Evolutionary conservation across 1,284 basidiomycete species (phyloP), one percentile per base, ranked within the genome.

Genomic region (Tremellales sp.): DNA sequence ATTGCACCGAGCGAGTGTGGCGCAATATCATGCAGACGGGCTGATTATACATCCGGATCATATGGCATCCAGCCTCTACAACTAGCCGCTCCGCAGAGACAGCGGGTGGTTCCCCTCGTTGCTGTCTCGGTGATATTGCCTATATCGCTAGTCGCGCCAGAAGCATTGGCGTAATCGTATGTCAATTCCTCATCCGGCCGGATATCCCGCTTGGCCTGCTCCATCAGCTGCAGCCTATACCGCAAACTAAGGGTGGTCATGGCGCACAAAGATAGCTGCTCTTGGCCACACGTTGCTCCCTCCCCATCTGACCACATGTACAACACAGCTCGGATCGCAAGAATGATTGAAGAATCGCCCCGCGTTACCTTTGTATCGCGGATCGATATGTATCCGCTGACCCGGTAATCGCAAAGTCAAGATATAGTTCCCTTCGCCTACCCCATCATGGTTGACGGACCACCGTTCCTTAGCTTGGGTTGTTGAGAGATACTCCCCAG

Each of bases 61-160:
- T 59, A 64, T 11, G 64, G 64, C 61, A 67, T 67, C 50, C 51
- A 64, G 3, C 61, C 62, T 53, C 62, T 50, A 57, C 64, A 67
- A 4, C 21, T 42, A 2, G 26, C 15, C 1, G 56, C 25, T 2
- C 55, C 59, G 29, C 64, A 67, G 12, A 58, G 36, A 52, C 64
- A 67, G 21, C 31, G 53, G 3, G 54, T 61, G 36, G 29, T 10
- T 33, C 10, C 29, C 46, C 29, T 19, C 33, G 29, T 10, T 33
- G 29, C 8, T 10, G 8, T 33, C n/a, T 33, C 29, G 29, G n/a
- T 10, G n/a, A n/a, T 10, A 33, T 10, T 33, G 29, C n/a, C 29
- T 8, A n/a, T 37, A 23, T 42, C n/a, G 19, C 17, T 24, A 19
- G 19, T 31, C 8, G 21, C 25, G 13, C 62, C 61, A 1, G 62